Evolutionary conservation across 345 rosid genomes (phyloP).

Genomic region (Microthlaspi erraticum): DNA sequence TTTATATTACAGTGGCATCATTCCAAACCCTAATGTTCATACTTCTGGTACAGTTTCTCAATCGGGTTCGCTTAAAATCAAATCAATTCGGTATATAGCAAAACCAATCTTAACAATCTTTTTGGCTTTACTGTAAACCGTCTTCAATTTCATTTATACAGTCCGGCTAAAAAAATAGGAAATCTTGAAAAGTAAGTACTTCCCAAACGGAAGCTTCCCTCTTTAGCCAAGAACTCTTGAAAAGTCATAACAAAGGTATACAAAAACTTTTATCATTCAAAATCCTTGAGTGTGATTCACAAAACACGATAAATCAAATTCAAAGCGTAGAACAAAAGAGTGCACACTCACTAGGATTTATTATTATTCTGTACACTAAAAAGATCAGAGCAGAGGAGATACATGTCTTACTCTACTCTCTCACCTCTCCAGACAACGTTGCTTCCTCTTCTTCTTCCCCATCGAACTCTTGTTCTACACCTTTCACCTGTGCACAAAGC

Average conservation of each 20-base stretch:
- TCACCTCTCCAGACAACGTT: conserved; percentile 55
- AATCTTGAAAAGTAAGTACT: no score
- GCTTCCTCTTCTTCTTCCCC: conserved; percentile 63
- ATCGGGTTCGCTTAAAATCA: background rate
- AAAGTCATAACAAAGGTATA: background rate
- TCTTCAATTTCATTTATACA: no score
- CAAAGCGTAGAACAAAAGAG: conserved; percentile 17
- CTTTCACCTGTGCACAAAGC: conserved; percentile 74
- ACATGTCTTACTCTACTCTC: conserved; percentile 48
- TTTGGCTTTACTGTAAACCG: no score
- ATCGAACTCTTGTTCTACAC: conserved; percentile 88
- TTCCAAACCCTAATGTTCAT: no score
- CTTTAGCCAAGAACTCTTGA: background rate
- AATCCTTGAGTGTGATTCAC: background rate
- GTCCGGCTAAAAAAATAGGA: no score
- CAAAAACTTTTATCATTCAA: no score
- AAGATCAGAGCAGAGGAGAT: conserved; percentile 4
- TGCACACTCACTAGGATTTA: conserved; percentile 23
- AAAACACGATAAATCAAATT: conserved; percentile 2
- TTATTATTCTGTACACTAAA: conserved; percentile 39
- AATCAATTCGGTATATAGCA: background rate
- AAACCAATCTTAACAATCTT: no score
- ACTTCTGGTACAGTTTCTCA: background rate
- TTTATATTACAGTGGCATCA: background rate
- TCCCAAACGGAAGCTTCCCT: background rate